Base-by-base conservation (phyloP, 2,329 filamentous ascomycete genomes). In the Shiraia bambusicola region DNA sequence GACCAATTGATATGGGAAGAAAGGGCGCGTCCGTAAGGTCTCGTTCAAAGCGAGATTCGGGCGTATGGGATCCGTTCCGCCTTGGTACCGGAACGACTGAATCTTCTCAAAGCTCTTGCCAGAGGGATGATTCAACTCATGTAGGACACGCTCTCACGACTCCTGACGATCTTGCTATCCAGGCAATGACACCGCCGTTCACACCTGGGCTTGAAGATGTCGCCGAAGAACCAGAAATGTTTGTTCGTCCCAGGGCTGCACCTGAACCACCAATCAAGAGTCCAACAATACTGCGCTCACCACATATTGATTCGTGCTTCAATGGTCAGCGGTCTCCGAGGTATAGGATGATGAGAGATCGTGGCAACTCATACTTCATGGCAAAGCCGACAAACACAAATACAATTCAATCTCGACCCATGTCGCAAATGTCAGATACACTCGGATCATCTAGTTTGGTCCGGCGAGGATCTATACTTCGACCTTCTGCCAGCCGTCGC, bases 391-490 rank as follows among this genome's bases (percentile, higher is more conserved):
- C 35, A 2, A 54, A 30, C 28, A 49, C 51, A 26, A 49, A 39
- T 11, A 49, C 39, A 12, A 50, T 55, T 12, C 61, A 54, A 14
- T 56, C 58, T 9, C 65, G 64, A 4, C 59, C 66, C 54, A 39
- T 65, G 47, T 50, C 67, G 10, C 69, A 72, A 38, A 72, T 71
- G 48, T 73, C 73, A 7, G 74, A 76, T 35, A 70, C 70, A 9
- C 47, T 76, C 14, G 70, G 69, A 12, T 75, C 74, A 4, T 67
- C 71, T 3, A 69, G 52, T 63, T 22, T 69, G 57, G 34, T 50
- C 14, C 50, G 59, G 10, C 55, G 48, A 37, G 47, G 33, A 26
- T 61, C 58, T 9, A 34, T 61, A 29, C 49, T 57, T 14, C 55
- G 49, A 28, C n/a, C 53, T 16, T 48, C 52, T 10, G 33, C 50